A percentile compares a stretch with the other conserved stretches of the same genome.
Evolutionary conservation across 306 rosid species (phyloP).

Genomic region (Vigna radiata): DNA sequence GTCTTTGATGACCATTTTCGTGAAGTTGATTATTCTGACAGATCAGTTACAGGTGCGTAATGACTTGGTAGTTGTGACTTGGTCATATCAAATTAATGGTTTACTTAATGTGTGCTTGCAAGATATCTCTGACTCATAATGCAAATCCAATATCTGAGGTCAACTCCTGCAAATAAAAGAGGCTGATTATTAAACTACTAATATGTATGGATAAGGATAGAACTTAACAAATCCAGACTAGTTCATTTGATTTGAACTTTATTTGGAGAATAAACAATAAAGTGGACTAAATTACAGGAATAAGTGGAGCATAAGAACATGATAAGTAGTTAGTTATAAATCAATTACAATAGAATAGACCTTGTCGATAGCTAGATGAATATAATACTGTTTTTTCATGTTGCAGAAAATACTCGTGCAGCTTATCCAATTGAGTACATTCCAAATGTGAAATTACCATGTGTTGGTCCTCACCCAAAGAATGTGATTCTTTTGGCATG

Average conservation of each 20-base stretch:
- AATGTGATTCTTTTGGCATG: conserved; percentile 89
- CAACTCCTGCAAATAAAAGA: not conserved
- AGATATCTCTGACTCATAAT: not conserved
- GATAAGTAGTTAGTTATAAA: not conserved
- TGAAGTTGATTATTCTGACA: conserved; percentile 77
- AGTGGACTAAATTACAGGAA: not conserved
- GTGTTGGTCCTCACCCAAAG: conserved; percentile 86
- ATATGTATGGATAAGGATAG: conserved; percentile 7
- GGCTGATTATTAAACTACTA: not conserved
- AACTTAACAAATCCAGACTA: conserved; percentile 11
- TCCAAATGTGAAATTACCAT: conserved; percentile 85
- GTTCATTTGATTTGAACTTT: conserved; percentile 3
- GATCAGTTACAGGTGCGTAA: conserved; percentile 78
- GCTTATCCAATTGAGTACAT: conserved; percentile 93
- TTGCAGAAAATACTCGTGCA: conserved; percentile 88
- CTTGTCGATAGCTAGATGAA: not conserved
- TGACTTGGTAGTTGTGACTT: conserved; percentile 25
- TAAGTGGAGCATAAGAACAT: not conserved
- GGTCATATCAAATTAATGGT: not conserved
- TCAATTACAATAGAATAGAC: conserved; percentile 3
- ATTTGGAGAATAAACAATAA: not conserved
- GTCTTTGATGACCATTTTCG: conserved; percentile 80
- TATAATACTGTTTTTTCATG: not conserved
- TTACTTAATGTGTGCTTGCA: not conserved
- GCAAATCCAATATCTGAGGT: conserved; percentile 3